Percentiles rank a stretch among this genome's conserved stretches.
These are phyloP conservation scores for Eimeria necatrix DNA, from an alignment of 169 alveolate genomes.

Conservation along the genomic window DNA sequence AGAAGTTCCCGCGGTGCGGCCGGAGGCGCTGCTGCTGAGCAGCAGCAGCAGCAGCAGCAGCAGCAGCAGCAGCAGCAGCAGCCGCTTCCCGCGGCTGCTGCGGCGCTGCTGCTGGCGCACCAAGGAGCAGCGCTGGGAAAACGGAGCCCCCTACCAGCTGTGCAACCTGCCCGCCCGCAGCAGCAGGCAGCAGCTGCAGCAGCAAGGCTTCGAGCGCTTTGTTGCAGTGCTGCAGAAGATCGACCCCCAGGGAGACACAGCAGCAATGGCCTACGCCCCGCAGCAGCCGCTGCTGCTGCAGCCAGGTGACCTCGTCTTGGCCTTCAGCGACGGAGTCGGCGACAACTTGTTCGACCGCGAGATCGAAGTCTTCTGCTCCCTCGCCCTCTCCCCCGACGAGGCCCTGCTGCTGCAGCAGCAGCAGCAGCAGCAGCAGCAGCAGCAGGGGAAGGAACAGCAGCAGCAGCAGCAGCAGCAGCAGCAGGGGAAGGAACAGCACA, in stretches of 20 bases:
- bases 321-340: constrained; percentile 86
- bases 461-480: background rate
- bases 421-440: constrained; percentile 44
- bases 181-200: constrained; percentile 84
- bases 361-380: constrained; percentile 85
- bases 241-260: constrained; percentile 86
- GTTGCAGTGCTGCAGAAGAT: constrained; percentile 83
- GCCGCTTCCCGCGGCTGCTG: constrained; percentile 82
- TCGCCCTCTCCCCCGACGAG: constrained; percentile 87
- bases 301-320: constrained; percentile 86
- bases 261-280: constrained; percentile 84
- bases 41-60: constrained; percentile 79
- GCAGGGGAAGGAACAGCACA: background rate
- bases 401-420: constrained; percentile 78
- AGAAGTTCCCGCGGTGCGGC: constrained; percentile 78
- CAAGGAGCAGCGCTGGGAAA: constrained; percentile 86
- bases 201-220: constrained; percentile 84
- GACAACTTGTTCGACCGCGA: constrained; percentile 86
- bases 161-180: constrained; percentile 84
- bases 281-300: constrained; percentile 84
- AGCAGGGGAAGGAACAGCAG: background rate
- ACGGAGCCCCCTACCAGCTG: constrained; percentile 88
- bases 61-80: constrained; percentile 55
- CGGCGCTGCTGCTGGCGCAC: constrained; percentile 85
- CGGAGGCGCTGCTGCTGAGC: constrained; percentile 73